Evolutionary conservation across 768 basidiomycete species (phyloP).

Genomic region (Tubosaeta sp.): DNA sequence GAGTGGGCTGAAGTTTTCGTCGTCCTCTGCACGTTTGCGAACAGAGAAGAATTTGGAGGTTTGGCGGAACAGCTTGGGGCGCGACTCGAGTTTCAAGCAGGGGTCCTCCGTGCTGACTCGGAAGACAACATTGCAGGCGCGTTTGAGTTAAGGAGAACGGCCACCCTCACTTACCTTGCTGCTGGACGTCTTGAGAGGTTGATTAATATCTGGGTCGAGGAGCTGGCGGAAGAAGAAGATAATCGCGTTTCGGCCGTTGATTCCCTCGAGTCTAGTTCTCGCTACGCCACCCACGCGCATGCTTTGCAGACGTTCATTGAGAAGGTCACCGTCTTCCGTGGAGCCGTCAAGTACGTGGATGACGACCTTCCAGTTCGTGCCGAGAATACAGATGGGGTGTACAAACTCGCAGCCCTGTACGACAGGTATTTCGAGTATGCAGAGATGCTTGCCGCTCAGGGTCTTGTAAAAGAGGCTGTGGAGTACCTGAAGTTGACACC

Average conservation of each 20-base stretch:
- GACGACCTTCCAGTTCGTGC: conserved; percentile 50
- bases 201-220: conserved; percentile 88
- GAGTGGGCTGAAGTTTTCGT: conserved; percentile 99
- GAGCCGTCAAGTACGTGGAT: conserved; percentile 78
- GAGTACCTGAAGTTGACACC: conserved; percentile 80
- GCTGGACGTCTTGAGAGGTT: conserved; percentile 84
- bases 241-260: conserved; percentile 39
- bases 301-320: conserved; percentile 93
- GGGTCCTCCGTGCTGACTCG: conserved; percentile 48
- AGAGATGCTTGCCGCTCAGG: conserved; percentile 85
- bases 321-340: conserved; percentile 92
- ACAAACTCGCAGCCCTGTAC: conserved; percentile 82
- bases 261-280: conserved; percentile 42
- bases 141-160: conserved; percentile 70
- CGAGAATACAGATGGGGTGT: conserved; percentile 41
- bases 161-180: conserved; percentile 90
- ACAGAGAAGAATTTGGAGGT: conserved; percentile 75
- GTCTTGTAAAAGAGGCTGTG: conserved; percentile 79
- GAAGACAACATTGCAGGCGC: conserved; percentile 33
- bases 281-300: conserved; percentile 75
- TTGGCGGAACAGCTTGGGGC: conserved; percentile 90
- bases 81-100: conserved; percentile 82
- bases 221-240: conserved; percentile 82
- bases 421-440: conserved; percentile 96
- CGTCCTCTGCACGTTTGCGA: conserved; percentile 91